Percentiles rank a stretch among this genome's conserved stretches.
Conservation (phyloP, 164 flowering plant species). For the Aristolochia californica region DNA sequence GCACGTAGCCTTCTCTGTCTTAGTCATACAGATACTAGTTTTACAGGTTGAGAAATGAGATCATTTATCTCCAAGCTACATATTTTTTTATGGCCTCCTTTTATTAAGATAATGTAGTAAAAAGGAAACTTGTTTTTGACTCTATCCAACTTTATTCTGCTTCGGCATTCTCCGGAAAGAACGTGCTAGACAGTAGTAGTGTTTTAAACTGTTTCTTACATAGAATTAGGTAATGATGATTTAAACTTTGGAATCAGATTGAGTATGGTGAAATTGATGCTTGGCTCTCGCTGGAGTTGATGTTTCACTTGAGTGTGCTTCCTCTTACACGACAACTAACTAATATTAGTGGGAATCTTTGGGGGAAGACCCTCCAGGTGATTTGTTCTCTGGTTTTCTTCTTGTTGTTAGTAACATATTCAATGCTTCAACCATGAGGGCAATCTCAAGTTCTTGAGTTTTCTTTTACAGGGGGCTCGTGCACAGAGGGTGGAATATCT, state of each 20-base stretch:
- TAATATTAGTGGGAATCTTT: constrained; percentile 93
- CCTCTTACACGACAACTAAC: constrained; percentile 96
- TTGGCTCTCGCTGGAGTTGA: constrained; percentile 93
- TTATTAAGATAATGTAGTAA: too few relatives aligned
- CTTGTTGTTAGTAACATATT: too few relatives aligned
- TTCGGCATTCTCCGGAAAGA: too few relatives aligned
- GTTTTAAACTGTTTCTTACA: neutral
- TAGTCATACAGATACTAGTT: too few relatives aligned
- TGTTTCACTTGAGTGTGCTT: constrained; percentile 95
- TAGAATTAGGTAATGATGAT: neutral
- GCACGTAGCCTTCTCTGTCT: neutral
- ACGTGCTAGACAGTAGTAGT: too few relatives aligned
- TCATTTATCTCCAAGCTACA: too few relatives aligned
- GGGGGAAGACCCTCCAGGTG: constrained; percentile 99
- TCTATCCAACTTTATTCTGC: too few relatives aligned
- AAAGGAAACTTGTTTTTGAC: too few relatives aligned
- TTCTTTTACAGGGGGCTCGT: constrained; percentile 77
- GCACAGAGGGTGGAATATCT: constrained; percentile 98
- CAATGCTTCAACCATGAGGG: too few relatives aligned
- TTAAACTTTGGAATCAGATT: constrained; percentile 35
- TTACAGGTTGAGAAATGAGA: too few relatives aligned
- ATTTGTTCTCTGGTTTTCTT: constrained; percentile 6
- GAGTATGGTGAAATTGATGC: constrained; percentile 96
- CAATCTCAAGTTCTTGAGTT: neutral
- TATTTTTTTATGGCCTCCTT: too few relatives aligned